phyloP scores from a whole-genome alignment of 805 yeast species.

The Candida glaebosa region DNA sequence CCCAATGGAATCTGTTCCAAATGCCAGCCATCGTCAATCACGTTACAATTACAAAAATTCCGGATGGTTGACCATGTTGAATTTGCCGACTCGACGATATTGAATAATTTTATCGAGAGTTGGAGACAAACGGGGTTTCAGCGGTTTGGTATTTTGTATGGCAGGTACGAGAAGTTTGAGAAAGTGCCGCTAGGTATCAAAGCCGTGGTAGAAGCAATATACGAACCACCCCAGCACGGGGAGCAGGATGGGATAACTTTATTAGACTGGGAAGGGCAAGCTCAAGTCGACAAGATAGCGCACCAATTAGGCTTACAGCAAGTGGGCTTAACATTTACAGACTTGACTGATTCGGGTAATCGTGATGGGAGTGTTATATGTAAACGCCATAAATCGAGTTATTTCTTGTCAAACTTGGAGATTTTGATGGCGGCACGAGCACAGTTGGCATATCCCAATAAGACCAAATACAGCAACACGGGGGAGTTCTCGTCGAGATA shows the following conservation, averaged over 20 bases:
- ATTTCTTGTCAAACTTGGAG: constrained; percentile 86
- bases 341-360: constrained; percentile 79
- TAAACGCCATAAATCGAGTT: constrained; percentile 89
- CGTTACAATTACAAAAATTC: constrained; percentile 83
- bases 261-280: constrained; percentile 53
- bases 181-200: constrained; percentile 90
- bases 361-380: constrained; percentile 89
- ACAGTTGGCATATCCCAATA: constrained; percentile 64
- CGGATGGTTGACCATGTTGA: constrained; percentile 98
- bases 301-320: constrained; percentile 57
- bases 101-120: constrained; percentile 80
- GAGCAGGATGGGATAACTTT: constrained; percentile 80
- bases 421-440: constrained; percentile 76
- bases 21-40: constrained; percentile 95
- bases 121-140: constrained; percentile 92
- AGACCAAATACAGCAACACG: constrained; percentile 57
- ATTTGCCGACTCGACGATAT: constrained; percentile 66
- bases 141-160: constrained; percentile 81
- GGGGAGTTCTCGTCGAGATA: constrained; percentile 82
- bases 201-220: constrained; percentile 90
- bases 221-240: constrained; percentile 87
- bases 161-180: constrained; percentile 73
- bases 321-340: constrained; percentile 87
- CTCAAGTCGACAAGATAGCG: constrained; percentile 52
- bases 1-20: constrained; percentile 93